These are phyloP conservation scores for Serendipita sp. DNA, from an alignment of 768 basidiomycete species.

Conservation along the genomic window DNA sequence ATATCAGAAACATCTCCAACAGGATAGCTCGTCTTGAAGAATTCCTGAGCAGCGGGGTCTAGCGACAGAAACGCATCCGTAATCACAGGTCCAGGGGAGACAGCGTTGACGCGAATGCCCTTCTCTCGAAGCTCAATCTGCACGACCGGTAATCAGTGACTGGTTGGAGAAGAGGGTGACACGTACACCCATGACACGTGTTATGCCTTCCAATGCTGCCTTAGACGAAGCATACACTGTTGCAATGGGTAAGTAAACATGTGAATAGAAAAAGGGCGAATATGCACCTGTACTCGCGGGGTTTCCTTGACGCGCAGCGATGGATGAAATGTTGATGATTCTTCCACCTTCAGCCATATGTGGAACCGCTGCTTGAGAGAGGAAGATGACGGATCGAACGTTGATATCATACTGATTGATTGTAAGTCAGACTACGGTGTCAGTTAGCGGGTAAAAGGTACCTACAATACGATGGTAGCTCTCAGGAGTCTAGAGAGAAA, in stretches of 20 bases:
- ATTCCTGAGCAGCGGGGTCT: too few relatives aligned
- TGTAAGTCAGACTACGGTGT: background rate
- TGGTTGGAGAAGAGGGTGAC: too few relatives aligned
- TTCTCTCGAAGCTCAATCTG: too few relatives aligned
- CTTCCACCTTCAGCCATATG: background rate
- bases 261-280: too few relatives aligned
- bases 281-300: too few relatives aligned
- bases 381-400: conserved; percentile 44
- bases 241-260: too few relatives aligned
- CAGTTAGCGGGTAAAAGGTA: background rate
- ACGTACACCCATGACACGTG: conserved; percentile 26
- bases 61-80: too few relatives aligned
- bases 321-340: background rate
- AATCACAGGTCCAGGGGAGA: too few relatives aligned
- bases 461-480: background rate
- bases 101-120: too few relatives aligned
- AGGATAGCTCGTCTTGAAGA: too few relatives aligned
- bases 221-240: conserved; percentile 36
- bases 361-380: conserved; percentile 23
- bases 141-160: too few relatives aligned
- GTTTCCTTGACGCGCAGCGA: background rate
- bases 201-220: conserved; percentile 43
- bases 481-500: background rate
- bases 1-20: too few relatives aligned
- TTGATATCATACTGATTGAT: conserved; percentile 32